phyloP scores from a whole-genome alignment of 805 yeast species.

The Yamadazyma tumulicola region DNA sequence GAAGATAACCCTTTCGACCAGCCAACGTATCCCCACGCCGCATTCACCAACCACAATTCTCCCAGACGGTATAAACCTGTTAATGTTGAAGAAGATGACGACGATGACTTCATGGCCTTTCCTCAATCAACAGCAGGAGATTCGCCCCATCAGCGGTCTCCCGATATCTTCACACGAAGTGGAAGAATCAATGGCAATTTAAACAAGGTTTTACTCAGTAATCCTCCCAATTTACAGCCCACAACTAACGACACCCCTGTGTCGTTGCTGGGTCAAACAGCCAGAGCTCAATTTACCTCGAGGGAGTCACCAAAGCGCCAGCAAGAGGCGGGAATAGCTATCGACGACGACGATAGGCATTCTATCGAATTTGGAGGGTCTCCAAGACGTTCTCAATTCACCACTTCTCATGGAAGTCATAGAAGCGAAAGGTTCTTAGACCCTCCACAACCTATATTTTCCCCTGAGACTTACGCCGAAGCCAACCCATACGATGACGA shows the following conservation, averaged over 20 bases:
- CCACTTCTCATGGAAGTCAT: conserved; percentile 27
- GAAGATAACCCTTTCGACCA: conserved; percentile 29
- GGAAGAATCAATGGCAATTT: conserved; percentile 16
- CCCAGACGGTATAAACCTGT: conserved; percentile 33
- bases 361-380: conserved; percentile 30
- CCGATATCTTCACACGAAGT: conserved; percentile 41
- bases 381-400: conserved; percentile 23
- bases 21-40: conserved; percentile 37
- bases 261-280: conserved; percentile 31
- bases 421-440: conserved; percentile 52
- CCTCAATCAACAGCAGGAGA: conserved; percentile 14
- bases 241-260: conserved; percentile 39
- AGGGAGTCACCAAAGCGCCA: conserved; percentile 71
- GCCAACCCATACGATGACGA: conserved; percentile 36
- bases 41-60: conserved; percentile 36
- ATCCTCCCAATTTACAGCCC: conserved; percentile 24
- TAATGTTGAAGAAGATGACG: conserved; percentile 18
- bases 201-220: conserved; percentile 17
- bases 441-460: conserved; percentile 65
- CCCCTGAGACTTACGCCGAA: conserved; percentile 60
- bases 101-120: conserved; percentile 30
- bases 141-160: conserved; percentile 27
- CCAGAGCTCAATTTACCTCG: conserved; percentile 65
- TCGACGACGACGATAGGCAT: conserved; percentile 32
- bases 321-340: conserved; percentile 43